These are phyloP conservation scores for Neonectria sp. DNA, from an alignment of 2,329 filamentous ascomycete genomes.

Conservation along the genomic window DNA sequence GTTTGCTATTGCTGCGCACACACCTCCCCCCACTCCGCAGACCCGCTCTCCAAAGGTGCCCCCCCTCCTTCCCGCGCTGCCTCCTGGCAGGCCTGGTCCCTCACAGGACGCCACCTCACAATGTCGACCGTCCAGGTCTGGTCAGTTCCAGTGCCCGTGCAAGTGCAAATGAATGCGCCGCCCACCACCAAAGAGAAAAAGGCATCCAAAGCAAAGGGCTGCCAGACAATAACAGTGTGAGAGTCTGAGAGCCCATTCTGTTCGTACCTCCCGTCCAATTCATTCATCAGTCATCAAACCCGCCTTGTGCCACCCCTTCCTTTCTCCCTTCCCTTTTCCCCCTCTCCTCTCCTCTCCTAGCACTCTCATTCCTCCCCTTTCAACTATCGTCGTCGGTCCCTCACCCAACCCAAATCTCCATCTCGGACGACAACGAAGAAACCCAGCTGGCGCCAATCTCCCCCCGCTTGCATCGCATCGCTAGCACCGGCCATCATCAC, in stretches of 20 bases:
- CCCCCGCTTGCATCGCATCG: constrained; percentile 23
- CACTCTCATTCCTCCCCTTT: neutral
- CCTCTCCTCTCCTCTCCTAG: neutral
- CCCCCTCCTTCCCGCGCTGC: constrained; percentile 18
- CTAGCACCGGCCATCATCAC: constrained; percentile 28
- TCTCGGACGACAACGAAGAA: constrained; percentile 22
- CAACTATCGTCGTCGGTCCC: constrained; percentile 1
- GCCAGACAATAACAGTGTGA: constrained; percentile 17
- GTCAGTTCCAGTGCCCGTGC: constrained; percentile 1
- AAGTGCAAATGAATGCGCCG: constrained; percentile 6
- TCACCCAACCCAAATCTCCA: constrained; percentile 18
- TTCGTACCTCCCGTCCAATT: constrained; percentile 30
- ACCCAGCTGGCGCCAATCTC: constrained; percentile 18
- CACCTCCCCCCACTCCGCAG: constrained; percentile 1
- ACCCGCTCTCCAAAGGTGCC: constrained; percentile 5
- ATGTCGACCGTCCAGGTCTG: constrained; percentile 13
- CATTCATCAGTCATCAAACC: constrained; percentile 36
- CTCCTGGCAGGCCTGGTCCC: constrained; percentile 1
- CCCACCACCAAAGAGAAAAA: neutral
- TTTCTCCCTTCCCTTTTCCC: neutral
- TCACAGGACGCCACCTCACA: constrained; percentile 30
- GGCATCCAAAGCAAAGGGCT: constrained; percentile 7
- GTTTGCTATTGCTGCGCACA: constrained; percentile 13
- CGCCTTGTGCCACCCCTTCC: constrained; percentile 10
- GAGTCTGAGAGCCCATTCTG: constrained; percentile 10